These are phyloP conservation scores for Lactuca saligna DNA, from an alignment of 129 eudicot genomes.

Conservation along the genomic window DNA sequence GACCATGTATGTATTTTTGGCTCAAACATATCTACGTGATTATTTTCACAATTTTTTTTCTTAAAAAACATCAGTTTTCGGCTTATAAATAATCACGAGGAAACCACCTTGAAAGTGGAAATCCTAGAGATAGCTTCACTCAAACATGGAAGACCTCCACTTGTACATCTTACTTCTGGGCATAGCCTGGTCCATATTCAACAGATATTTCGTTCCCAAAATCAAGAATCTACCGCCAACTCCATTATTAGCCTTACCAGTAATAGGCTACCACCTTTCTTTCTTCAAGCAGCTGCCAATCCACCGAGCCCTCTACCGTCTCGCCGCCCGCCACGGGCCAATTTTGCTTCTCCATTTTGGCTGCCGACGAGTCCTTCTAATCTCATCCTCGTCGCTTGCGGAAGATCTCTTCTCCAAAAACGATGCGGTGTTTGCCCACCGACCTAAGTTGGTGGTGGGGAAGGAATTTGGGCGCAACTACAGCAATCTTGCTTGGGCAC, in stretches of 20 bases:
- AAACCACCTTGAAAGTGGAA: not conserved
- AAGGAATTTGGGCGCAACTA: slow-evolving; percentile 35
- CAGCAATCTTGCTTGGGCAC: slow-evolving; percentile 46
- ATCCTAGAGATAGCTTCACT: slow-evolving; percentile 1
- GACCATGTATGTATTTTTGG: too few relatives aligned
- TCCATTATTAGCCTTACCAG: slow-evolving; percentile 24
- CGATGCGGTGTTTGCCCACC: slow-evolving; percentile 42
- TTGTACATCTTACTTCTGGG: slow-evolving; percentile 31
- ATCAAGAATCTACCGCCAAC: slow-evolving; percentile 35
- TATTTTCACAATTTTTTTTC: too few relatives aligned
- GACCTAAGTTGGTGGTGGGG: slow-evolving; percentile 40
- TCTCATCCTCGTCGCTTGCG: slow-evolving; percentile 44
- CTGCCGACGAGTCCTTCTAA: slow-evolving; percentile 34
- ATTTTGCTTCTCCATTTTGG: slow-evolving; percentile 41
- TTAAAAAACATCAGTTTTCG: not conserved
- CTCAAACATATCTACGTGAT: too few relatives aligned
- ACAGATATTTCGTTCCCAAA: slow-evolving; percentile 25
- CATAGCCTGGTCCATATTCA: slow-evolving; percentile 32
- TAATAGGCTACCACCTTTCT: slow-evolving; percentile 17
- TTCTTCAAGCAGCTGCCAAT: slow-evolving; percentile 37
- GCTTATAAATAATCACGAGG: slow-evolving; percentile 28
- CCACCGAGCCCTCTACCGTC: slow-evolving; percentile 22
- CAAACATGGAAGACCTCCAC: slow-evolving; percentile 32
- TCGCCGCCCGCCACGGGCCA: slow-evolving; percentile 35
- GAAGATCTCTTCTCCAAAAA: slow-evolving; percentile 46